These are phyloP conservation scores for Mycena belliarum DNA, from an alignment of 768 basidiomycete genomes.

Conservation along the genomic window DNA sequence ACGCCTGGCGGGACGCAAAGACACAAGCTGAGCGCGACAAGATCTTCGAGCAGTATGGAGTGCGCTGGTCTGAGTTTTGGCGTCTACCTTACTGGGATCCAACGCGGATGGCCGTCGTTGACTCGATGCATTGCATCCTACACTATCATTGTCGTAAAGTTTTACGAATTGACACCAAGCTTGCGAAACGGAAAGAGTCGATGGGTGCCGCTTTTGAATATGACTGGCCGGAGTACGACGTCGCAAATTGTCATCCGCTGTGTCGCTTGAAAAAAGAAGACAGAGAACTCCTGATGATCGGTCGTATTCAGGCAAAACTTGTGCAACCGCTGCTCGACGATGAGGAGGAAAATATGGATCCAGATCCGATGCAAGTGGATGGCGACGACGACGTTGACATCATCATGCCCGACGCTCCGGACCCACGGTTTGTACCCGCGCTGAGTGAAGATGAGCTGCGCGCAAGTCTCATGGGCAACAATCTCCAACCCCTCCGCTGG, in stretches of 20 bases:
- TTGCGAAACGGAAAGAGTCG: constrained; percentile 5
- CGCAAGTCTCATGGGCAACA: not conserved
- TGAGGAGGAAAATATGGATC: no score
- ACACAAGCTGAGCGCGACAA: constrained; percentile 12
- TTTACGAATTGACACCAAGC: not conserved
- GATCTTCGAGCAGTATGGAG: constrained; percentile 25
- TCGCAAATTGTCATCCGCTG: not conserved
- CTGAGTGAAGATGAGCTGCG: no score
- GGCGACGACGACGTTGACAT: no score
- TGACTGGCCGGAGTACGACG: constrained; percentile 3
- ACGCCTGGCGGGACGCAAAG: constrained; percentile 23
- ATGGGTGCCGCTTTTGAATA: constrained; percentile 8
- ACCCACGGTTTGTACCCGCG: no score
- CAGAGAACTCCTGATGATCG: not conserved
- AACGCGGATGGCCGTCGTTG: constrained; percentile 30
- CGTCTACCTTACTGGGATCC: constrained; percentile 40
- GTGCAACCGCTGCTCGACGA: not conserved
- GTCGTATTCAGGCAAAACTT: not conserved
- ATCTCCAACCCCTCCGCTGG: not conserved
- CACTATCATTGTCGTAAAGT: constrained; percentile 22
- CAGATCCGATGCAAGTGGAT: no score
- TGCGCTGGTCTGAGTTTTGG: constrained; percentile 31
- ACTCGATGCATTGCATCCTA: constrained; percentile 38
- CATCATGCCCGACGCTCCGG: not conserved
- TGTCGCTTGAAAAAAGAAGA: not conserved